Conservation (phyloP, 305 asterid genomes). For the Lippia alba region DNA sequence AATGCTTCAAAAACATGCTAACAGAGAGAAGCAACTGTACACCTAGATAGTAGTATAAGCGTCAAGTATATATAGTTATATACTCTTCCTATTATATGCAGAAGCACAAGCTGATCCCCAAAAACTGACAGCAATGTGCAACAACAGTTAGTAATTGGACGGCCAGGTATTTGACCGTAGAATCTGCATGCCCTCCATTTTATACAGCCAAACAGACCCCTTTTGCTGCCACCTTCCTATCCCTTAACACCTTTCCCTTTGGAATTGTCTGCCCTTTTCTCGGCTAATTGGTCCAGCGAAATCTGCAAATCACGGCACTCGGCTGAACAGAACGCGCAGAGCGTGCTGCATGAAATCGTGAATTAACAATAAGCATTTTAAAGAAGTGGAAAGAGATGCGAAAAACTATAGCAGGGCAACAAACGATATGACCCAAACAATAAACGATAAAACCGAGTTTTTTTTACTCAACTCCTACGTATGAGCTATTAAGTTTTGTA, state of each 20-base stretch:
- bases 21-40: constrained; percentile 33
- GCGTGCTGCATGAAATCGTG: constrained; percentile 43
- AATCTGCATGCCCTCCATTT: constrained; percentile 32
- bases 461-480: background rate
- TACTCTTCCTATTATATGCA: constrained; percentile 35
- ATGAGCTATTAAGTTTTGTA: background rate
- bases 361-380: constrained; percentile 25
- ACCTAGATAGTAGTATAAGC: constrained; percentile 17
- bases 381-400: background rate
- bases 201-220: constrained; percentile 14
- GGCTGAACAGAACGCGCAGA: constrained; percentile 54
- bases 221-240: constrained; percentile 19
- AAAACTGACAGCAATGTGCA: constrained; percentile 39
- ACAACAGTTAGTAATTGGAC: constrained; percentile 29
- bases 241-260: constrained; percentile 26
- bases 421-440: background rate
- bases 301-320: constrained; percentile 52
- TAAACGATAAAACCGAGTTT: background rate
- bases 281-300: constrained; percentile 39
- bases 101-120: constrained; percentile 42
- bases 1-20: constrained; percentile 25
- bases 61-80: constrained; percentile 8
- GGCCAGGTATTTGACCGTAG: constrained; percentile 25
- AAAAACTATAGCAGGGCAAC: background rate
- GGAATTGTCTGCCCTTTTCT: constrained; percentile 24